Base-by-base conservation (phyloP, 75 land plant genomes). In the Cupressus sempervirens region DNA sequence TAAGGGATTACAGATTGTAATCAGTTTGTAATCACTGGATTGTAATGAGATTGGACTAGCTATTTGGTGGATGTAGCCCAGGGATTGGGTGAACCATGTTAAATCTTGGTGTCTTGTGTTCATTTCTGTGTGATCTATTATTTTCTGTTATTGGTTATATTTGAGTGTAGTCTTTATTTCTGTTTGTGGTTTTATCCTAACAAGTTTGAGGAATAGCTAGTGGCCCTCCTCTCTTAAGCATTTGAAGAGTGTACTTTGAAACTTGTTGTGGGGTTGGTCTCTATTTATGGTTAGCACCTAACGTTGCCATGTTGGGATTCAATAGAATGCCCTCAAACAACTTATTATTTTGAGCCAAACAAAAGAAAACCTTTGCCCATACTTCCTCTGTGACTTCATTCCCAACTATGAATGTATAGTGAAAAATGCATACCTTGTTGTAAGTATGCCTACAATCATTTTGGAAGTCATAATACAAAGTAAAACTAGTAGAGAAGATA, bases 141-240 rank as follows among this genome's bases (percentile, higher is more conserved):
- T n/a, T n/a, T n/a, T n/a, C n/a, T n/a, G n/a, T n/a, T n/a, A n/a
- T n/a, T n/a, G n/a, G n/a, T n/a, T n/a, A n/a, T n/a, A n/a, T n/a
- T n/a, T n/a, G n/a, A n/a, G n/a, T n/a, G n/a, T n/a, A n/a, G n/a
- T n/a, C n/a, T n/a, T n/a, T n/a, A n/a, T n/a, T n/a, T n/a, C n/a
- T n/a, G n/a, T n/a, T n/a, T n/a, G n/a, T n/a, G n/a, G n/a, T n/a
- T n/a, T n/a, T n/a, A n/a, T n/a, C n/a, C n/a, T n/a, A n/a, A n/a
- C n/a, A n/a, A n/a, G n/a, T n/a, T n/a, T n/a, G n/a, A n/a, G 98
- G 98, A 76, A 96, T 97, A 58, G 98, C 88, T 46, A 96, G 97
- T 26, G 97, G 97, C 16, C 94, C 94, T 83, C 93, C 90, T 67
- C 93, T 87, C 58, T 86, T 89, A 38, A 95, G 88, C 93, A 95